Evolutionary conservation across 2,329 filamentous ascomycete species (phyloP), one percentile per base, ranked within the genome.

Genomic region (Pyrenochaeta sp.): DNA sequence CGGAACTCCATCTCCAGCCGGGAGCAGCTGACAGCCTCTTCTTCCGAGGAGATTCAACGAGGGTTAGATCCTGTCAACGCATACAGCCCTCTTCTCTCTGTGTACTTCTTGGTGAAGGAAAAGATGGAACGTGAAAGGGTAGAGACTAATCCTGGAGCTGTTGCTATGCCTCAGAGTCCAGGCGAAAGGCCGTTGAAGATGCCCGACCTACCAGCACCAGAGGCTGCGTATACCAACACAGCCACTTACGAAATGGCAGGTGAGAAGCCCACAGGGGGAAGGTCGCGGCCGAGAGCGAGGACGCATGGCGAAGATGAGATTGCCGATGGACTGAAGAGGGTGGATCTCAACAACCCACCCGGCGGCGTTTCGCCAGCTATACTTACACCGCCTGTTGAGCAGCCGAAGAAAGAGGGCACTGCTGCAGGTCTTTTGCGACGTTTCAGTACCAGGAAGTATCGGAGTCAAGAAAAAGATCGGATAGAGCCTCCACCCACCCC

Each of bases 251-350:
- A 97, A 75, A 90, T 97, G 85, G 88, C 92, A 0, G 93, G 93
- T 19, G 93, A 97, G 78, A 93, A 89, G 72, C 89, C 91, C 10
- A 95, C 91, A 0, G 92, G 93, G 43, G 91, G 92, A 44, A 85
- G 94, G 58, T 90, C 91, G 34, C 86, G 95, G 49, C 92, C 93
- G 7, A 86, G 95, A 48, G 93, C 95, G 36, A 86, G 95, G 64
- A 98, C 95, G 0, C 94, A 98, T 72, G 95, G 94, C 15, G 95
- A 98, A 77, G 94, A 98, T 62, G 95, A 99, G 56, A 85, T 92
- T 10, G 85, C 89, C 0, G 91, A 96, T 48, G 84, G 85, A 7
- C 80, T 91, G 74, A 90, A 92, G 77, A 87, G 88, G 64, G 78
- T 90, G 22, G 87, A 88, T 62, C 72, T 88, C 30, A 76, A 80